A percentile compares a stretch with the other conserved stretches of the same genome.
Evolutionary conservation across 306 rosid species (phyloP).

Genomic region (Abrus pulchellus): DNA sequence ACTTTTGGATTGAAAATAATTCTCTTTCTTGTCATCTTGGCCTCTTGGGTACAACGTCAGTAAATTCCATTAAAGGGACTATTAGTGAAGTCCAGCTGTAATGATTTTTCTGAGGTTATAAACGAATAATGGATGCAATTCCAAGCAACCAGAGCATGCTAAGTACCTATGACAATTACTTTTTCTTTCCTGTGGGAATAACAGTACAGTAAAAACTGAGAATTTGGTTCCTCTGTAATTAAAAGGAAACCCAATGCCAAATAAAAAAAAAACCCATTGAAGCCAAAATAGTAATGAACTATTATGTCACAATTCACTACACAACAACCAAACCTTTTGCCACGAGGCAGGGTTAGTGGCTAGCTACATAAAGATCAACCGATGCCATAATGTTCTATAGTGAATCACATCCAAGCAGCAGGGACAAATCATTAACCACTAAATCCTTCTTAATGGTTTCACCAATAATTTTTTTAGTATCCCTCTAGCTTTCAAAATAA

Average conservation of each 20-base stretch:
- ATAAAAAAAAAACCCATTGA: not conserved
- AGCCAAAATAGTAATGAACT: not conserved
- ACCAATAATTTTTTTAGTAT: not conserved
- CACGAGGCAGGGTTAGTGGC: not conserved
- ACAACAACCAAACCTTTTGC: not conserved
- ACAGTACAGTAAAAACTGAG: slow-evolving; percentile 11
- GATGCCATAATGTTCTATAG: not conserved
- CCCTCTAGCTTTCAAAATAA: not conserved
- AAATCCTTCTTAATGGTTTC: not conserved
- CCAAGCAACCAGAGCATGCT: slow-evolving; percentile 15
- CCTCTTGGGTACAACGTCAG: slow-evolving; percentile 1
- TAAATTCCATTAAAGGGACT: not conserved
- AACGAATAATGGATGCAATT: not conserved
- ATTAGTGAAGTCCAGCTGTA: not conserved
- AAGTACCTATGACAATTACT: not conserved
- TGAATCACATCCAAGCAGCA: not conserved
- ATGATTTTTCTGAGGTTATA: not conserved
- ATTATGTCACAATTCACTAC: not conserved
- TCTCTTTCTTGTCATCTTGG: not conserved
- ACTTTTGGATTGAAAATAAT: slow-evolving; percentile 14
- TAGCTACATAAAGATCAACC: no score
- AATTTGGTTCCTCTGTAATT: not conserved
- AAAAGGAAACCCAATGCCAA: slow-evolving; percentile 11
- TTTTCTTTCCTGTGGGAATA: not conserved
- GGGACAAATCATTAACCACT: not conserved